Evolutionary conservation across 164 flowering plant genomes (phyloP), one percentile per base, ranked within the genome.

Genomic region (Annona squamosa): DNA sequence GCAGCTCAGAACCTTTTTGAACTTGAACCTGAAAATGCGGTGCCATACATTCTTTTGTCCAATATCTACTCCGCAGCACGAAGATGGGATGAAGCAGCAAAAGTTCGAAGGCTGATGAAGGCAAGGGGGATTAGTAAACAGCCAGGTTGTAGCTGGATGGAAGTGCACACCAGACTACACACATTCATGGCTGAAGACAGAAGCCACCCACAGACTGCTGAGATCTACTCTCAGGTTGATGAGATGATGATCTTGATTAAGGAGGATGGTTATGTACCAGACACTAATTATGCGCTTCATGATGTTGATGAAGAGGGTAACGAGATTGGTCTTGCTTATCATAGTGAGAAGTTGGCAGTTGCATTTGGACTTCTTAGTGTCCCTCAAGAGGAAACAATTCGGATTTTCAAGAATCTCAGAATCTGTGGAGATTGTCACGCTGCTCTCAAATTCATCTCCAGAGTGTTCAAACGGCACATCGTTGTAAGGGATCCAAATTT

Each of bases 391-490:
- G 84, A 78, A 41, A 90, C 93, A 3, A 87, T 92, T 68, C 83
- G 96, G 68, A 81, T 92, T 63, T 88, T 85, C 52, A 94, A 94
- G 88, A 94, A 94, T 72, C 90, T 94, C 26, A 83, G 98, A n/a
- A 90, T 92, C 44, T 94, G 98, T 82, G 98, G 97, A 3, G 98
- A 94, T 73, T 92, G 97, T 70, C 98, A 94, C 74, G 69, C 67
- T 73, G 97, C 97, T 43, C 86, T 89, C 83, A 91, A 88, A 70
- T 87, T 84, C 65, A 72, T 90, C 71, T 92, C 97, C 1, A 71
- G 65, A 63, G 90, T 86, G 10, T 87, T 73, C 69, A 13, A 64
- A 43, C 81, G 97, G 75, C 86, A 81, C 72, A 83, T 94, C 63
- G 81, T 92, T 37, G 66, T 94, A 74, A 87, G 98, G 73, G 98